Evolutionary conservation across 768 basidiomycete genomes (phyloP), one percentile per base, ranked within the genome.

Genomic region (Coprinopsis marcescibilis): DNA sequence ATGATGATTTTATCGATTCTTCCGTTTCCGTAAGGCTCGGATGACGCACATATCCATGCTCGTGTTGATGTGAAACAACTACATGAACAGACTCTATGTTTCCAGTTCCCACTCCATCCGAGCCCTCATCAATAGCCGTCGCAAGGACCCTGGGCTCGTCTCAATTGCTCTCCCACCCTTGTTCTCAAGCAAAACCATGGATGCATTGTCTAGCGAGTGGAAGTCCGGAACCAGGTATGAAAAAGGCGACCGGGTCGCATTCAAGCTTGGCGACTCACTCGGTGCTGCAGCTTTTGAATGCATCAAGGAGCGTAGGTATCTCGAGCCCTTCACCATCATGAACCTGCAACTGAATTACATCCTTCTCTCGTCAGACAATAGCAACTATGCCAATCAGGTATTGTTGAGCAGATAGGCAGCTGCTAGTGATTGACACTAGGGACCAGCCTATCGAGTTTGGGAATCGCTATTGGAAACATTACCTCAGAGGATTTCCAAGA

Each of bases 261-360:
- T 64, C 50, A 65, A 64, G 45, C 49, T 64, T 29, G 58, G 57
- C 35, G 55, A 62, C 43, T 47, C 56, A 4, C 46, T 58, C 36
- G 64, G 64, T 21, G 61, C 61, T 19, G 60, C 59, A n/a, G 64
- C 64, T 1, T 65, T 65, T 42, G 61, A 65, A 50, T 65, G 63
- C 47, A 35, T 57, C 25, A 40, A 42, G 19, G n/a, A 37, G 42
- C 64, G 64, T 64, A 49, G 24, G 64, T 62, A 15, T 43, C 20
- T 25, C 20, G n/a, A n/a, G n/a, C 43, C 20, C 41, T 32, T 52
- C 29, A 8, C 43, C 21, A 6, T 48, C 24, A 15, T 24, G 37
- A 29, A 13, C 19, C 41, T n/a, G n/a, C 33, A 15, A 14, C 17
- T 24, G 25, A 34, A 47, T 33, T 30, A 34, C 24, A 25, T 21